Conservation (phyloP, 768 basidiomycete species). For the Gloeophyllum trabeum region DNA sequence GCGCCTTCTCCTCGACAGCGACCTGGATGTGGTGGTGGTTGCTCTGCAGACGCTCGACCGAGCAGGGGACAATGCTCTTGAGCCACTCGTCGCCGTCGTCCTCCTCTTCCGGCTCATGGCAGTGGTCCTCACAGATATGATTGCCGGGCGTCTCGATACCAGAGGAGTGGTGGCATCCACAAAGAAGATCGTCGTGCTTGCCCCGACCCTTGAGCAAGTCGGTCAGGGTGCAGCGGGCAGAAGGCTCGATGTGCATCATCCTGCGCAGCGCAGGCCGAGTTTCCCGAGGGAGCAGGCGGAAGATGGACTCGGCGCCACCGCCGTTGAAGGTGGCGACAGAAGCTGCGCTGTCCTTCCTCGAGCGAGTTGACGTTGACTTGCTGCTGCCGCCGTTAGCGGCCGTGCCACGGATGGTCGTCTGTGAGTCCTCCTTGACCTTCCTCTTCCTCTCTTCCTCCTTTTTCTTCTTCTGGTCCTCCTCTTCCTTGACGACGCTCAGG, state of each 20-base stretch:
- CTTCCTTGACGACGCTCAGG: slow-evolving; percentile 1
- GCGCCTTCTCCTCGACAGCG: slow-evolving; percentile 57
- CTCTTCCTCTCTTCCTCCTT: slow-evolving; percentile 1
- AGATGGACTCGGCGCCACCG: slow-evolving; percentile 86
- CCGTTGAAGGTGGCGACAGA: slow-evolving; percentile 52
- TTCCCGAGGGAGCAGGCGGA: slow-evolving; percentile 91
- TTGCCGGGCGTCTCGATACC: slow-evolving; percentile 30
- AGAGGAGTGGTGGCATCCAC: slow-evolving; percentile 53
- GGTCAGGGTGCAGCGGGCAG: slow-evolving; percentile 82
- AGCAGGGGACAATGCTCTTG: slow-evolving; percentile 60
- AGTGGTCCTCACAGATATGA: slow-evolving; percentile 47
- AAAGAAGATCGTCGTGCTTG: slow-evolving; percentile 66
- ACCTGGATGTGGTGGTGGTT: slow-evolving; percentile 69
- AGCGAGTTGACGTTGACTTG: no score
- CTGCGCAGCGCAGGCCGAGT: slow-evolving; percentile 80
- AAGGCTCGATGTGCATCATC: slow-evolving; percentile 90
- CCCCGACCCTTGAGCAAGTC: slow-evolving; percentile 80
- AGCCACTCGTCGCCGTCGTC: slow-evolving; percentile 89
- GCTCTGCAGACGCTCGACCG: slow-evolving; percentile 28
- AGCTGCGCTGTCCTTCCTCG: slow-evolving; percentile 14
- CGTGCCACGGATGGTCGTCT: no score
- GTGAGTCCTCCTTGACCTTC: background rate
- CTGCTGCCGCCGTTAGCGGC: no score
- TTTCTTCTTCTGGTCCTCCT: slow-evolving; percentile 1
- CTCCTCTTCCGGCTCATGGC: slow-evolving; percentile 52